These are phyloP conservation scores for Aspergillus vadensis DNA, from an alignment of 2,329 filamentous ascomycete species.

Conservation along the genomic window DNA sequence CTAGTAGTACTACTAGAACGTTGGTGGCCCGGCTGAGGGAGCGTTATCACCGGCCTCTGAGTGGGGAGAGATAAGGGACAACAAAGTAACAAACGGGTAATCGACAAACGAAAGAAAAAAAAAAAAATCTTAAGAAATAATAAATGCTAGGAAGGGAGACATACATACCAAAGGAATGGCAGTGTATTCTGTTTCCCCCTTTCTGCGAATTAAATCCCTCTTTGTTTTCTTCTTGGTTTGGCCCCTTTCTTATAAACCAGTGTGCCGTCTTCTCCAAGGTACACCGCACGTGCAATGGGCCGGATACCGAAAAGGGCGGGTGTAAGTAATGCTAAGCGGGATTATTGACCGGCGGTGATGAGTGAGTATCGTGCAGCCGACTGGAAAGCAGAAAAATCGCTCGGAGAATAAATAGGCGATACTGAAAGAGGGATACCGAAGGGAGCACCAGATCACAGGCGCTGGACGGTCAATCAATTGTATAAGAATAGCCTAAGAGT, in stretches of 20 bases:
- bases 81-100: constrained; percentile 4
- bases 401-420: constrained; percentile 17
- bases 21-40: constrained; percentile 10
- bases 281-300: constrained; percentile 12
- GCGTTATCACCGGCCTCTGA: constrained; percentile 25
- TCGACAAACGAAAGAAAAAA: not conserved
- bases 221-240: not conserved
- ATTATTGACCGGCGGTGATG: constrained; percentile 19
- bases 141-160: not conserved
- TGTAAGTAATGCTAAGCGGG: constrained; percentile 16
- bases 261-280: not conserved
- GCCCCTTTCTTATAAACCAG: constrained; percentile 5
- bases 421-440: constrained; percentile 12
- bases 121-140: not conserved
- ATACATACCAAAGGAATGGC: constrained; percentile 13
- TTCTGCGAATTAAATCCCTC: not conserved
- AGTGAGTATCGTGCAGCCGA: constrained; percentile 12
- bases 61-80: constrained; percentile 32
- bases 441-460: not conserved
- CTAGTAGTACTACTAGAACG: not conserved
- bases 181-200: not conserved
- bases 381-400: constrained; percentile 13
- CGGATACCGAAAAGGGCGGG: constrained; percentile 8
- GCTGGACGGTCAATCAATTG: not conserved
- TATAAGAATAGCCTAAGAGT: constrained; percentile 17